Evolutionary conservation across 2,329 filamentous ascomycete species (phyloP).

Genomic region (Epichloe sp.): DNA sequence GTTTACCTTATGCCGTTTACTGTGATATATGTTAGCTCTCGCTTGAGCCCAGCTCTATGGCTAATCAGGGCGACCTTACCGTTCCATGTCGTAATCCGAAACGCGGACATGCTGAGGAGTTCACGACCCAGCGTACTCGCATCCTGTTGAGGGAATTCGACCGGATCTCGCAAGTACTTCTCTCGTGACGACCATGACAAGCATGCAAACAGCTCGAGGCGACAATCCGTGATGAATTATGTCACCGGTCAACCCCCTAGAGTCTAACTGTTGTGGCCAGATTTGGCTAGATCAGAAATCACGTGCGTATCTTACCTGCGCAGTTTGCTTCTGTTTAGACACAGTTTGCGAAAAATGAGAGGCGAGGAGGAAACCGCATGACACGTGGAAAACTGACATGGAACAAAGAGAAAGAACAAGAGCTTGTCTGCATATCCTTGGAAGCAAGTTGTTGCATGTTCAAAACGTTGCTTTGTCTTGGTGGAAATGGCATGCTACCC

Average conservation of each 20-base stretch:
- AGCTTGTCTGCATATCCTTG: no score
- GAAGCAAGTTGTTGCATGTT: no score
- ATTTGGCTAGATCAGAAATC: neutral
- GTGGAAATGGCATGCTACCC: no score
- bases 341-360: neutral
- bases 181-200: neutral
- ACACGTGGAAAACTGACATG: no score
- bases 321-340: neutral
- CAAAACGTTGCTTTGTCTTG: no score
- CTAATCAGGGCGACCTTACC: constrained; percentile 34
- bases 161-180: neutral
- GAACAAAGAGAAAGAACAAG: no score
- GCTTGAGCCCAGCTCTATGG: neutral
- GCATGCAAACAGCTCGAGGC: neutral
- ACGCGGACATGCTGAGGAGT: constrained; percentile 39
- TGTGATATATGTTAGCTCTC: constrained; percentile 19
- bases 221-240: neutral
- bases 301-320: neutral
- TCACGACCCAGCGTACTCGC: neutral
- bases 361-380: no score
- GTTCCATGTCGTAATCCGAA: constrained; percentile 81
- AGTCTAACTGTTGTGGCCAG: neutral
- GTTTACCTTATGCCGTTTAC: constrained; percentile 65
- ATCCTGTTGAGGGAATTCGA: neutral
- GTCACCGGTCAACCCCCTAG: neutral